Evolutionary conservation across 257 asterid species (phyloP), one percentile per base, ranked within the genome.

Genomic region (Henckelia pumila): DNA sequence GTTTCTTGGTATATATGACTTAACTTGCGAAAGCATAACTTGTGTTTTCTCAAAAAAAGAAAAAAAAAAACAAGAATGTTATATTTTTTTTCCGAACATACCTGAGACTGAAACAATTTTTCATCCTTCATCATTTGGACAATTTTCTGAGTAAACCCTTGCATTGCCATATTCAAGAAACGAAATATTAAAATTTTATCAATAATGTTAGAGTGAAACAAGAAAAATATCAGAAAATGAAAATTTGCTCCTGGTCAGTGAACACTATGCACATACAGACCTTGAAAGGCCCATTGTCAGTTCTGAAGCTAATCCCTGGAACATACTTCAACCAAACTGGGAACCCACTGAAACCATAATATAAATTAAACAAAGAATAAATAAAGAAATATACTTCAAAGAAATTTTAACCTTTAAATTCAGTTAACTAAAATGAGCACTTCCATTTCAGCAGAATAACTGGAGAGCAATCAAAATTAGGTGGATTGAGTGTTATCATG

Each of bases 241-340:
- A 35, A 35, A 35, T 7, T 35, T 9, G 14, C 14, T 9, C 44
- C 44, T 35, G 6, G 3, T 9, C 44, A 35, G 9, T 35, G 13
- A 35, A 35, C 44, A 35, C 9, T 35, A 35, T 17, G 3, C 21
- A 67, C 32, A 40, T 13, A 63, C 10, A 30, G 56, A 89, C 98
- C 96, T 93, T 93, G 83, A 93, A 93, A 67, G 99, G 99, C 63
- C 72, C 87, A 77, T 87, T 90, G 71, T 93, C 87, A n/a, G 96
- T 90, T 80, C 98, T 83, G 83, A 93, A 93, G 74, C 73, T 73
- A 62, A 90, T 89, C 71, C 96, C 96, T 1, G 96, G 96, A 53
- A 90, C 97, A 81, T 85, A 93, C 87, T 93, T 93, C 81, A 93
- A 75, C 99, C 99, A 93, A 71, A 88, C 96, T 8, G 99, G 99